Evolutionary conservation across 75 land plant species (phyloP).

Genomic region (Larix kaempferi): DNA sequence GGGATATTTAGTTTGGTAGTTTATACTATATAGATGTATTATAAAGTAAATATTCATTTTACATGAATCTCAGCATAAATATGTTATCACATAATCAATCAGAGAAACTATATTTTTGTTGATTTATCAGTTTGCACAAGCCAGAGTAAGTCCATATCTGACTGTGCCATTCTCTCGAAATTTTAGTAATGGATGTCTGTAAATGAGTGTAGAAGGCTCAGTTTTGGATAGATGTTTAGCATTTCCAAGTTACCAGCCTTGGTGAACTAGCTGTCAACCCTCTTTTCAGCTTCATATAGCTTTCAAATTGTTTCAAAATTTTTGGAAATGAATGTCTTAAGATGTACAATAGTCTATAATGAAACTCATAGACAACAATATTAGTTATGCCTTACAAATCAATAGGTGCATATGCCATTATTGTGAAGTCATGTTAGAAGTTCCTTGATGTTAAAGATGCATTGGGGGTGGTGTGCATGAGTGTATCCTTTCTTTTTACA

Average conservation of each 20-base stretch:
- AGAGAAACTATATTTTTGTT: background rate
- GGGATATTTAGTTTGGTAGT: background rate
- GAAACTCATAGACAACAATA: no score
- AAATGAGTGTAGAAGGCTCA: background rate
- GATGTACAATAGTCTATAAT: no score
- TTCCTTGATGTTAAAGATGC: background rate
- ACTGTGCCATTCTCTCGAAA: background rate
- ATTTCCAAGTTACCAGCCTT: no score
- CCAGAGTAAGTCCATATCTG: background rate
- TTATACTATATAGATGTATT: background rate
- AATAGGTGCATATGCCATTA: background rate
- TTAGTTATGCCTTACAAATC: no score
- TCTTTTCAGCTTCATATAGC: no score
- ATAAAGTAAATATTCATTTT: background rate
- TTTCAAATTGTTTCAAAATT: no score
- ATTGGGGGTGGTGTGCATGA: background rate
- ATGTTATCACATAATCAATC: background rate
- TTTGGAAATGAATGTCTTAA: no score
- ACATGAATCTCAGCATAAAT: background rate
- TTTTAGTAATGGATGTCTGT: background rate
- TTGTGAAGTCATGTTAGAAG: background rate
- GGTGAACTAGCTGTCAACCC: no score
- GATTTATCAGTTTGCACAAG: background rate
- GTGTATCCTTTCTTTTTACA: background rate
- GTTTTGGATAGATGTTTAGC: background rate